A percentile compares a stretch with the other conserved stretches of the same genome.
phyloP scores from a whole-genome alignment of 192 early-diverging fungal species.

The Rhizophagus clarus region DNA sequence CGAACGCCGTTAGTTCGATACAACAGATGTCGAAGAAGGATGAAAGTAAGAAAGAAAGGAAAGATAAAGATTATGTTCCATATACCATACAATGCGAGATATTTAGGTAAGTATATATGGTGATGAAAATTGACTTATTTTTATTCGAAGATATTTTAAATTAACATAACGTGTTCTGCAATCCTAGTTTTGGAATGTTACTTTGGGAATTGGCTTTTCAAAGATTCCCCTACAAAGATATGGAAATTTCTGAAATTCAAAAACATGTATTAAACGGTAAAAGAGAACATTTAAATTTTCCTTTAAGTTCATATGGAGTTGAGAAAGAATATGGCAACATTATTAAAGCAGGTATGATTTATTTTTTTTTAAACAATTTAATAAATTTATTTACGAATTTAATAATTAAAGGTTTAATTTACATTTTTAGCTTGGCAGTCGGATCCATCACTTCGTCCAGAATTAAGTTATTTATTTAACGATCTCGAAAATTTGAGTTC shows the following conservation, averaged over 20 bases:
- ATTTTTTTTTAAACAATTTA: background rate
- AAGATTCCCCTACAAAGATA: background rate
- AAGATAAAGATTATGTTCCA: too few species aligned
- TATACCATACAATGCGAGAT: too few species aligned
- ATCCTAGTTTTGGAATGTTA: conserved; percentile 5
- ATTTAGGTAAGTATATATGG: too few species aligned
- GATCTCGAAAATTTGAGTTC: too few species aligned
- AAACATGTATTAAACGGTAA: background rate
- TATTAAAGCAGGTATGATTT: background rate
- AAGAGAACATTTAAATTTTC: background rate
- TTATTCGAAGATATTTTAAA: background rate
- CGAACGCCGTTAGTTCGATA: too few species aligned
- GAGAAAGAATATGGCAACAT: background rate
- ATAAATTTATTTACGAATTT: background rate
- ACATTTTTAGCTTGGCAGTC: too few species aligned
- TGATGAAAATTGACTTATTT: background rate
- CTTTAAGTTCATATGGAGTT: background rate
- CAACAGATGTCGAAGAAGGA: too few species aligned
- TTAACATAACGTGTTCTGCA: too few species aligned
- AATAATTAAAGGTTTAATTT: too few species aligned
- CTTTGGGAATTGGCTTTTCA: background rate
- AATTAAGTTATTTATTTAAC: too few species aligned
- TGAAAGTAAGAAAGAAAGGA: too few species aligned
- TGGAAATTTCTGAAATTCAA: background rate
- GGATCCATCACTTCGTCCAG: too few species aligned